phyloP scores from a whole-genome alignment of 164 flowering plant species.

The Brasenia schreberi region DNA sequence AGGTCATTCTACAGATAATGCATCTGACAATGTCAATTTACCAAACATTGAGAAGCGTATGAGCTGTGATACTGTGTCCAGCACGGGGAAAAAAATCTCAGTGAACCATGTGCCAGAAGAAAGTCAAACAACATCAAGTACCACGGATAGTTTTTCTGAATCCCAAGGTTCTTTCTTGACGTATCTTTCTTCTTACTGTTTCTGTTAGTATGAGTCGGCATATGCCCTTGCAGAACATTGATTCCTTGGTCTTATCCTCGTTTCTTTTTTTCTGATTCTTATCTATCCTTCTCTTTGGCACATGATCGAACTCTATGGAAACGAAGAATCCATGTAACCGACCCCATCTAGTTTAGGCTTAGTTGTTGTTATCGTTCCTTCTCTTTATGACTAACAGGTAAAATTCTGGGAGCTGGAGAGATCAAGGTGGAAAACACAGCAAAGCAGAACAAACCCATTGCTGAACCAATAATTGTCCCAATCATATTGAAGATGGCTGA shows the following conservation, averaged over 20 bases:
- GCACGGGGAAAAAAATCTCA: slow-evolving; percentile 14
- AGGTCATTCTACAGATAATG: neutral
- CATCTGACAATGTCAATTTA: neutral
- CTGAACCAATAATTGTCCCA: slow-evolving; percentile 77
- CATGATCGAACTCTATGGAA: no score
- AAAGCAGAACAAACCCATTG: slow-evolving; percentile 43
- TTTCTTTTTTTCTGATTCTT: no score
- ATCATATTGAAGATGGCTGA: slow-evolving; percentile 92
- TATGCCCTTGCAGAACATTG: no score
- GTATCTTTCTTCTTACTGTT: no score
- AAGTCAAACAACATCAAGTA: slow-evolving; percentile 21
- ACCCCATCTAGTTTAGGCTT: no score
- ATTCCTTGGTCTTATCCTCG: no score
- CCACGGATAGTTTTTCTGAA: slow-evolving; percentile 21
- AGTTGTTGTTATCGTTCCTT: neutral
- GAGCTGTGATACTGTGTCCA: slow-evolving; percentile 2
- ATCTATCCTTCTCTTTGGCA: no score
- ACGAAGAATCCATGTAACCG: no score
- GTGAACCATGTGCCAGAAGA: slow-evolving; percentile 27
- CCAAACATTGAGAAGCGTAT: slow-evolving; percentile 9
- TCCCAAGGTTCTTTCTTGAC: slow-evolving; percentile 30
- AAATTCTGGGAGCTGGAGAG: slow-evolving; percentile 11
- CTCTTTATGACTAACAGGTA: neutral
- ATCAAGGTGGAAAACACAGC: slow-evolving; percentile 15
- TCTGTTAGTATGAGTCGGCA: no score